Base-by-base conservation (phyloP, 2,329 filamentous ascomycete species). In the Pyrenophora graminea region DNA sequence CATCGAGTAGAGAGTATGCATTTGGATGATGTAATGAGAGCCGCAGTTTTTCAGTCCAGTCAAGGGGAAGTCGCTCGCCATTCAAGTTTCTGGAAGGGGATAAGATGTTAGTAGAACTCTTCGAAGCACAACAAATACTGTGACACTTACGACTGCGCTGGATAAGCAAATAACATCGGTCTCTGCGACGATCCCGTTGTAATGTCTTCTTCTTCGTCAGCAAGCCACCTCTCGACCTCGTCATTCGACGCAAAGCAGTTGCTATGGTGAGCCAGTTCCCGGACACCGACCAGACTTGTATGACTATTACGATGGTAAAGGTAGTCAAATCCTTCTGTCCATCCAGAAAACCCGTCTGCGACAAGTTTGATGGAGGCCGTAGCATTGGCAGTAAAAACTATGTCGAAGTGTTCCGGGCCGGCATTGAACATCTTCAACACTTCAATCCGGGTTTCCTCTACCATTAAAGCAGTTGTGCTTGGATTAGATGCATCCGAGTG, bases 371-470 rank as follows among this genome's bases (percentile, higher is more conserved):
- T 86, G 2, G 85, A 92, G 2, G 91, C 91, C 0, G 93, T 97
- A 13, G 93, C 89, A 72, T 97, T 97, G 18, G 91, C 85, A n/a
- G 94, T 90, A 68, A 97, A 97, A 1, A 97, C 83, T 1, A 97
- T 73, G 63, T 97, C 92, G 63, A 92, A 97, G 3, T 89, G 79
- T 6, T 85, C 81, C 4, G 91, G 89, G 55, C 90, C 85, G 1
- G 91, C 91, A 31, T 87, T 85, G 74, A 96, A 91, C 67, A 95
- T 91, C 2, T 79, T 78, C 13, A 97, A 77, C 2, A 75, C 63
- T 56, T 67, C 57, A 46, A 54, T 32, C 55, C 72, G 46, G 50
- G 69, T 65, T 6, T 85, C 75, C 19, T 78, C 74, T 55, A 87
- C 82, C 30, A 88, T 80, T 50, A 80, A 75, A 23, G 81, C 77